Evolutionary conservation across 306 rosid species (phyloP), one percentile per base, ranked within the genome.

Genomic region (Rosa persica): DNA sequence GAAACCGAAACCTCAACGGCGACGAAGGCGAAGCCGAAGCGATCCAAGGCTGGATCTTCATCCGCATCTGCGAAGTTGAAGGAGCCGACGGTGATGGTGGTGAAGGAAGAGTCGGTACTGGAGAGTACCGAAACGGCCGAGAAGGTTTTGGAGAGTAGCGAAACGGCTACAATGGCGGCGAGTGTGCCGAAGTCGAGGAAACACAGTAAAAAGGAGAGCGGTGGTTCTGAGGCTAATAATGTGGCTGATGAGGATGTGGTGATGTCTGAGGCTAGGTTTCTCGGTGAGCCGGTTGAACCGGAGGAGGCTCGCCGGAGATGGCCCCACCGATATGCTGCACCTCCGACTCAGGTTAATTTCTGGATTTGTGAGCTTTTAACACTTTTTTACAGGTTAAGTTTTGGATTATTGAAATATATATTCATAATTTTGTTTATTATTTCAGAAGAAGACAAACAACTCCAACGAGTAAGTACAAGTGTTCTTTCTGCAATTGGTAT

Each of bases 281-380:
- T 65, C 4, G 70, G 70, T 9, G 70, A 15, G 1, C 70, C 46
- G 23, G 9, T 65, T 38, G 67, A 62, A 0, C 44, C 70, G 12
- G 46, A 16, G 44, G 70, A 65, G 70, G 70, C 70, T 34, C 46
- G 6, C 23, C 43, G 70, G 46, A 30, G 70, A 17, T 65, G 70
- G 70, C 70, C 70, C 7, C 11, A 34, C 2, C 44, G 70, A 17
- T 65, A 65, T 8, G 5, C 3, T 13, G 2, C 16, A n/a, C 40
- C 67, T 5, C 4, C 4, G 19, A 27, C 0, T 3, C 39, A 12
- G 67, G 67, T 62, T 62, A 62, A 17, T 62, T 25, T 13, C 5
- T 10, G 3, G 1, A 20, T 54, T 54, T 8, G 1, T 20, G 25
- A 16, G 17, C 8, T 9, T 54, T 54, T 6, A 5, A 19, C 22